These are phyloP conservation scores for Exsudoporus frostii DNA, from an alignment of 768 basidiomycete genomes.

Conservation along the genomic window DNA sequence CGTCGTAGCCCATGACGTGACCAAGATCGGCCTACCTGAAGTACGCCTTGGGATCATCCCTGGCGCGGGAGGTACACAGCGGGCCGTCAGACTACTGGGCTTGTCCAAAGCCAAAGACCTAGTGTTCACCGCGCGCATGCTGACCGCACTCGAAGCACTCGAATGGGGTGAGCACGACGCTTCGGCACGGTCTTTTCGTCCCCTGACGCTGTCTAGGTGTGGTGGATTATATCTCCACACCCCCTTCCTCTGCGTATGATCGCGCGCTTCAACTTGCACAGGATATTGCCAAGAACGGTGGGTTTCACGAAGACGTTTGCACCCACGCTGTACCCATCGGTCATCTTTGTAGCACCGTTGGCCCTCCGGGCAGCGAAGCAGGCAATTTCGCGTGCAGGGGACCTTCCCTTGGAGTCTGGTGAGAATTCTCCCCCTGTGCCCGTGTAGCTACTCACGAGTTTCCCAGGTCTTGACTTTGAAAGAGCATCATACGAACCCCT, in stretches of 20 bases:
- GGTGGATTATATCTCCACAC: constrained; percentile 73
- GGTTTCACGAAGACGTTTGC: constrained; percentile 8
- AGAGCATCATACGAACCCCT: constrained; percentile 80
- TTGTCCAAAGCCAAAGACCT: constrained; percentile 80
- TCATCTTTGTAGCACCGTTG: constrained; percentile 59
- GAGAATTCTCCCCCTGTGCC: neutral
- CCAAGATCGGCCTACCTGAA: constrained; percentile 88
- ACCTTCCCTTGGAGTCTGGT: constrained; percentile 77
- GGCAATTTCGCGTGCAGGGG: constrained; percentile 77
- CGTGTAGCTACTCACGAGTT: neutral
- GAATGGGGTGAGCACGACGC: constrained; percentile 54
- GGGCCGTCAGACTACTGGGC: constrained; percentile 74
- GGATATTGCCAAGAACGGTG: constrained; percentile 66
- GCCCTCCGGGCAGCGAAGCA: constrained; percentile 87
- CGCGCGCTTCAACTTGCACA: constrained; percentile 68
- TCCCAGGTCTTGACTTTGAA: constrained; percentile 85
- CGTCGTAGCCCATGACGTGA: constrained; percentile 54
- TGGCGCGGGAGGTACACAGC: constrained; percentile 87
- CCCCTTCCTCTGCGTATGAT: constrained; percentile 61
- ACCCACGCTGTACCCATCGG: neutral
- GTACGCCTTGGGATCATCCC: constrained; percentile 80
- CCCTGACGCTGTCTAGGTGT: constrained; percentile 50
- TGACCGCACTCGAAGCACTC: constrained; percentile 65
- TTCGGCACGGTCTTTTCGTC: neutral
- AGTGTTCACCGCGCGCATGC: constrained; percentile 74